Evolutionary conservation across 2,329 filamentous ascomycete species (phyloP), one percentile per base, ranked within the genome.

Genomic region (Aspergillus ochraceoroseus): DNA sequence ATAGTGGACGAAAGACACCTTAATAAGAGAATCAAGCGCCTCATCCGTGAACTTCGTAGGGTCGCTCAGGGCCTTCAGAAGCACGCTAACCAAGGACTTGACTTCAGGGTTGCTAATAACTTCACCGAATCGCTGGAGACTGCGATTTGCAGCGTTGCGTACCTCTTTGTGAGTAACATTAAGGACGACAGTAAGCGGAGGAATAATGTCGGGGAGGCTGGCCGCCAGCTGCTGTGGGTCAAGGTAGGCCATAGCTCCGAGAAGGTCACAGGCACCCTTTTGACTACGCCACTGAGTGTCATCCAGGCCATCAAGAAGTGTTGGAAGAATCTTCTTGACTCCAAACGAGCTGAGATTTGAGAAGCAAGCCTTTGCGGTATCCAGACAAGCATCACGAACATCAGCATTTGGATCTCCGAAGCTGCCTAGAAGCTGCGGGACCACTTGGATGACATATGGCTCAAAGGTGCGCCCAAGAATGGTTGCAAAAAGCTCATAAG

Each of bases 81-180:
- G 77, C 41, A 95, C 85, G 55, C 84, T 83, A 43, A 96, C 90
- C 9, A 96, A 75, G 49, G 83, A 79, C 76, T 95, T 95, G 59
- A 98, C 87, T 66, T 98, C 92, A 3, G 92, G 92, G 63, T 98
- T 98, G 65, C 77, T 94, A 64, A 98, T 98, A 52, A 98, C 94
- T 64, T 98, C 94, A 51, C 94, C 92, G 62, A 98, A 98, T 41
- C 92, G 84, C 70, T 98, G 94, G 69, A 98, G 74, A 69, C 88
- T 95, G 67, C 90, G 83, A 66, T 98, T 98, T 5, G 92, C 92
- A 14, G 87, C 89, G 30, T 80, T 73, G 46, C 92, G 80, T 20
- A 98, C 92, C 68, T 98, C 92, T 66, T 98, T 98, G 70, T 98
- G 92, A 57, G 87, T 95, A 70, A 98, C 92, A 54, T 95, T 98